phyloP scores from a whole-genome alignment of 345 rosid genomes.

The Brassica juncea region DNA sequence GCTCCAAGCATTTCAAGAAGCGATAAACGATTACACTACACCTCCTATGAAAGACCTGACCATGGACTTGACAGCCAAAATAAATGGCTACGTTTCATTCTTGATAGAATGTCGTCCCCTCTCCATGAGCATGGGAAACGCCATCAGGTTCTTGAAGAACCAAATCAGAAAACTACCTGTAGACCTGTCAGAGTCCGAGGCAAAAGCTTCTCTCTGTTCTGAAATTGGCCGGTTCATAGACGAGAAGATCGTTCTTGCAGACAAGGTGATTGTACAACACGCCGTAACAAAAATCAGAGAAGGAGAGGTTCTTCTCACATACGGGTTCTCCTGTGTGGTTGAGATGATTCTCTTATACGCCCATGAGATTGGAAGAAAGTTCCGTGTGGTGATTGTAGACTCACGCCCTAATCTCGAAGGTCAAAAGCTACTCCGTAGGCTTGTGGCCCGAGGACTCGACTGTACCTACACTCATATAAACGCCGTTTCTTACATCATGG shows the following conservation, averaged over 20 bases:
- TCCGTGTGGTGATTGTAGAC: constrained; percentile 70
- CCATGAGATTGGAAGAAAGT: constrained; percentile 67
- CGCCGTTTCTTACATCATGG: constrained; percentile 74
- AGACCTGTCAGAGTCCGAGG: constrained; percentile 61
- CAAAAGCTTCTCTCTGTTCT: constrained; percentile 52
- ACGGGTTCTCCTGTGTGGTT: constrained; percentile 71
- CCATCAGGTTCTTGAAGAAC: constrained; percentile 74
- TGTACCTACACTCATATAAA: constrained; percentile 79
- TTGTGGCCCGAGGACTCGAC: constrained; percentile 58
- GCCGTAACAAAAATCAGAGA: constrained; percentile 74
- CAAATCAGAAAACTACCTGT: constrained; percentile 61
- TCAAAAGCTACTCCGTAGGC: constrained; percentile 59
- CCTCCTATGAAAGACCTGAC: constrained; percentile 59
- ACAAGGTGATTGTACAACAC: constrained; percentile 63
- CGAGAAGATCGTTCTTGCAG: constrained; percentile 69
- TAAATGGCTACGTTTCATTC: constrained; percentile 69
- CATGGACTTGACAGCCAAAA: constrained; percentile 65
- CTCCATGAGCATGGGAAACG: constrained; percentile 92
- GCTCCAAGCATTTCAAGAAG: constrained; percentile 78
- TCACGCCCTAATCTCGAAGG: constrained; percentile 77
- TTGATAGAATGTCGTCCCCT: constrained; percentile 74
- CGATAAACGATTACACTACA: constrained; percentile 62
- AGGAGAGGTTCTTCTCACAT: constrained; percentile 78
- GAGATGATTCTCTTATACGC: constrained; percentile 76
- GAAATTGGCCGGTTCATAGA: constrained; percentile 70